Base-by-base conservation (phyloP, 2,329 filamentous ascomycete species). In the Phialemonium atrogriseum region DNA sequence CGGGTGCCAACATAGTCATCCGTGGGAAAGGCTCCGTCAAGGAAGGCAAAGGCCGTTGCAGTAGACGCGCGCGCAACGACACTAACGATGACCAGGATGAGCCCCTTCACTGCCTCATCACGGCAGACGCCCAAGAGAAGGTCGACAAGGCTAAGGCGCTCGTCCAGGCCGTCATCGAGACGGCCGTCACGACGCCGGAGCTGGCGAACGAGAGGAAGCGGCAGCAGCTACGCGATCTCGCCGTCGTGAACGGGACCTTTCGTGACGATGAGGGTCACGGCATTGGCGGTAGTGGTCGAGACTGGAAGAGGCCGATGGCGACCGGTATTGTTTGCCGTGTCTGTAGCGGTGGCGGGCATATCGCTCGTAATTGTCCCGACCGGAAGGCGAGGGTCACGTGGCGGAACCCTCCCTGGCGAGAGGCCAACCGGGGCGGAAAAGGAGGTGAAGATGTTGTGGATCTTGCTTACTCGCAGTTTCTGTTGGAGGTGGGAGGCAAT, bases 11-110 rank as follows among this genome's bases (percentile, higher is more conserved):
- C 56, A 86, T 87, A 59, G 80, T 78, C 41, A 85, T 87, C 52
- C 80, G 82, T 54, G 83, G 82, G 61, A 85, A 84, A 64, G 83
- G 81, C 54, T 87, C 82, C 36, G 80, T 86, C 52, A 87, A 87
- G 56, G 81, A 87, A 69, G 82, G 82, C 60, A n/a, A n/a, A n/a
- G n/a, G n/a, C n/a, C 84, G 85, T 54, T 79, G 78, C 46, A 24
- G 10, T 10, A 10, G 23, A 11, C 5, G 14, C 7, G 4, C n/a
- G n/a, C n/a, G 7, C 5, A 12, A 23, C 16, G 13, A 9, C 10
- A 78, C 78, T 5, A 9, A 28, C 17, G 79, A 84, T 53, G 79
- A 85, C 60, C 75, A 83, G 62, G 78, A 84, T 60, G 80, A 85
- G 60, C 81, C 85, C 54, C 66, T 87, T 34, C 82, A 87, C 58